phyloP scores from a whole-genome alignment of 768 basidiomycete genomes.

The Fomitopsis serialis region DNA sequence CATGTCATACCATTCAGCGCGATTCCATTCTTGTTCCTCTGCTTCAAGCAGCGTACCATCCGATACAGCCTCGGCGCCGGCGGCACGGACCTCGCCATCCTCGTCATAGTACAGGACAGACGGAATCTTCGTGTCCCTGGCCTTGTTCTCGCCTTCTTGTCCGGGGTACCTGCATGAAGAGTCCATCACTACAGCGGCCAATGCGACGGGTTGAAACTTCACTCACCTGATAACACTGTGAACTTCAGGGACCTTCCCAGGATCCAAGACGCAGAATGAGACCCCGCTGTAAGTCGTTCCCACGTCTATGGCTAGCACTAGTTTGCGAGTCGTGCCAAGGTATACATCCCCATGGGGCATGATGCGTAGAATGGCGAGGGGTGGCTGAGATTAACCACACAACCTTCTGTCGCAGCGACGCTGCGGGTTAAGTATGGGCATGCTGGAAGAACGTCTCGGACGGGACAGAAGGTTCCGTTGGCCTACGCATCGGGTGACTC shows the following conservation, averaged over 20 bases:
- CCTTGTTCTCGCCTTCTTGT: slow-evolving; percentile 27
- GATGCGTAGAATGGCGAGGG: background rate
- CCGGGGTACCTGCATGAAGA: slow-evolving; percentile 30
- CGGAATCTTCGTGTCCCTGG: slow-evolving; percentile 43
- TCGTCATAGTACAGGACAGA: slow-evolving; percentile 43
- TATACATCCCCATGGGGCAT: slow-evolving; percentile 22
- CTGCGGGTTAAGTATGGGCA: too few relatives aligned
- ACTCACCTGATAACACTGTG: slow-evolving; percentile 38
- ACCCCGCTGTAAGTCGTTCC: slow-evolving; percentile 49
- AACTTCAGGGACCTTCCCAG: slow-evolving; percentile 28
- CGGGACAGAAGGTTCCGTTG: too few relatives aligned
- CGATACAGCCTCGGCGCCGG: slow-evolving; percentile 37
- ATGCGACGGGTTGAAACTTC: background rate
- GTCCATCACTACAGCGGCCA: background rate
- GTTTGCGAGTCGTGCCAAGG: slow-evolving; percentile 33
- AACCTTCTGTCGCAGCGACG: too few relatives aligned
- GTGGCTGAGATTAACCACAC: background rate
- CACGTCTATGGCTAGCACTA: slow-evolving; percentile 48
- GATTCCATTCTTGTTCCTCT: slow-evolving; percentile 8
- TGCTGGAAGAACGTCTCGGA: too few relatives aligned
- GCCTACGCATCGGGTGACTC: too few relatives aligned
- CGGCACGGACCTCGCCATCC: slow-evolving; percentile 32
- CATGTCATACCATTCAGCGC: slow-evolving; percentile 16
- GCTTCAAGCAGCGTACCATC: background rate
- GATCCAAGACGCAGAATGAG: slow-evolving; percentile 36